These are phyloP conservation scores for Komagataella kurtzmanii DNA, from an alignment of 805 yeast species.

Conservation along the genomic window DNA sequence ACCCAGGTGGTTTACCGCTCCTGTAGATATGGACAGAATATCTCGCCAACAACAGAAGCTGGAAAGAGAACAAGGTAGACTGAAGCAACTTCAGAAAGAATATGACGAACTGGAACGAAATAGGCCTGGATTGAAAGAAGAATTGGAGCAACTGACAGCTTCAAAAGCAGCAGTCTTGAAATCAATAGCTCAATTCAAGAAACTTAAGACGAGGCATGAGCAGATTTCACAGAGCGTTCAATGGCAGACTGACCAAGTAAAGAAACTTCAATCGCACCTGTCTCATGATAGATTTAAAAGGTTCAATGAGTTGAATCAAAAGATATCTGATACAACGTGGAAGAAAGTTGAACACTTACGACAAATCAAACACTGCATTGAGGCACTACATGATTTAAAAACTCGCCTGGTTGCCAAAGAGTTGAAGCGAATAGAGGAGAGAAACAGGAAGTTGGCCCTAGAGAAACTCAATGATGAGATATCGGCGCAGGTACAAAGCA, in stretches of 20 bases:
- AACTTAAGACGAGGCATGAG: neutral
- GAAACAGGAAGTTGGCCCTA: conserved; percentile 21
- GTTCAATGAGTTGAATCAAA: conserved; percentile 5
- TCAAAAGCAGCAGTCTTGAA: neutral
- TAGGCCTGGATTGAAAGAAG: neutral
- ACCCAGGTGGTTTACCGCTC: conserved; percentile 16
- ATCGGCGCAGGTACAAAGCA: neutral
- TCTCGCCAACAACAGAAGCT: neutral
- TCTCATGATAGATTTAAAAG: neutral
- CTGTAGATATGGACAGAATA: conserved; percentile 4
- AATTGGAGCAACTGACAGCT: neutral
- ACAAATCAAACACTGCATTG: conserved; percentile 9
- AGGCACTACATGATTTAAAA: conserved; percentile 13
- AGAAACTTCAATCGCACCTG: neutral
- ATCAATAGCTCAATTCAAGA: neutral
- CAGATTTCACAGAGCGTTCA: neutral
- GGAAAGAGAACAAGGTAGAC: neutral
- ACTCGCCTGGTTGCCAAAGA: conserved; percentile 13
- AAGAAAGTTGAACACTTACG: conserved; percentile 12
- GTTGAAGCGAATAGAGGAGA: conserved; percentile 21
- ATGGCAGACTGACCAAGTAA: neutral
- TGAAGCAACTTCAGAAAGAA: conserved; percentile 1
- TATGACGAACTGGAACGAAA: neutral
- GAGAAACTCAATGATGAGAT: conserved; percentile 12
- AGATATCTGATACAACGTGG: conserved; percentile 10